Base-by-base conservation (phyloP, 2,329 filamentous ascomycete genomes). In the Daldinia sp. region DNA sequence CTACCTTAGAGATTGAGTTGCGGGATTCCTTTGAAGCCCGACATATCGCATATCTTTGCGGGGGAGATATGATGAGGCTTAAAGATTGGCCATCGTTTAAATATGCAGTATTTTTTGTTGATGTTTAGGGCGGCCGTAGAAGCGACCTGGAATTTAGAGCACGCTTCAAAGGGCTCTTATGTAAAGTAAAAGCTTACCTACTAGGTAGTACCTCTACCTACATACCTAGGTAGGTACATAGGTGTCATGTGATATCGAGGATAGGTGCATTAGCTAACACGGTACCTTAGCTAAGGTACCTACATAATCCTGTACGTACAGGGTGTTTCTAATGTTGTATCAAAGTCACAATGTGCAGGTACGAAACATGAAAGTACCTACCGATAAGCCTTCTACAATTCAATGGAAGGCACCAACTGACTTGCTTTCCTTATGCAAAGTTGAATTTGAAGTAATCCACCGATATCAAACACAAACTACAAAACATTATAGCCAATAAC, bases 41-140 rank as follows among this genome's bases (percentile, higher is more conserved):
- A 12, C n/a, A 58, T 61, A 26, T 62, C 60, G 7, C n/a, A 58
- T 61, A 26, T 62, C 60, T 51, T 65, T 50, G 58, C 48, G 30
- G 30, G 60, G 60, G 37, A 48, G 46, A 48, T 37, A 46, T 28
- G 55, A 53, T 70, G 68, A 70, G 68, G 68, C 65, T 65, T 56
- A 70, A 63, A 42, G 6, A 41, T 30, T 46, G 39, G 30, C 1
- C 20, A 35, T 58, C n/a, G 48, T 33, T 50, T 54, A 35, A 35
- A 35, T 35, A 54, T 56, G 15, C 9, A 12, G 4, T n/a, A 10
- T 39, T 42, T 41, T 12, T 50, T 67, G 64, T 60, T 65, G 65
- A 60, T 26, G 61, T 68, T 65, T 65, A 60, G 42, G 61, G 26
- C 23, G 65, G 41, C 63, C 55, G 18, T 18, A 50, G 28, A 63